Percentiles rank a stretch among this genome's conserved stretches.
These are phyloP conservation scores for Acorus gramineus DNA, from an alignment of 106 monocot genomes.

Conservation along the genomic window DNA sequence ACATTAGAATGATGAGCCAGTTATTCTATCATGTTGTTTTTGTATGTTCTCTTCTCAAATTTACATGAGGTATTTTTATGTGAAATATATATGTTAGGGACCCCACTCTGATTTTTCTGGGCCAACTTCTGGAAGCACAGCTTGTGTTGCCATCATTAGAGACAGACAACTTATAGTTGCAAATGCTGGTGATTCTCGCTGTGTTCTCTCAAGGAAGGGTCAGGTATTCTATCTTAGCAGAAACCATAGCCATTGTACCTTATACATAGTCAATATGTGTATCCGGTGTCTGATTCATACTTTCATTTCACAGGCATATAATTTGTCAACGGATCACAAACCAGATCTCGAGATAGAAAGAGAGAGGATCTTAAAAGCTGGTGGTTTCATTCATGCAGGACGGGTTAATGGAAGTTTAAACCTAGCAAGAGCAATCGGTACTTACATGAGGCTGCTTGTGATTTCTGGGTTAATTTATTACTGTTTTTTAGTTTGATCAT, in stretches of 20 bases:
- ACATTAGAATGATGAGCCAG: too few relatives aligned
- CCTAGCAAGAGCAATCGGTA: conserved; percentile 92
- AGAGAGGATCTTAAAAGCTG: too few relatives aligned
- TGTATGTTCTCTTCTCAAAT: neutral
- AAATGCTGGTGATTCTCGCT: conserved; percentile 98
- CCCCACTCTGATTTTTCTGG: conserved; percentile 91
- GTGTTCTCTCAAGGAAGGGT: conserved; percentile 94
- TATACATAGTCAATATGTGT: too few relatives aligned
- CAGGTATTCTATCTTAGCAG: conserved; percentile 30
- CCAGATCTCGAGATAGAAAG: too few relatives aligned
- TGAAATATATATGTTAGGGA: conserved; percentile 40
- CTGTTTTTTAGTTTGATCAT: too few relatives aligned
- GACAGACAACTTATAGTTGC: conserved; percentile 77
- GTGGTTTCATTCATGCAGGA: too few relatives aligned
- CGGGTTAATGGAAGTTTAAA: conserved; percentile 53
- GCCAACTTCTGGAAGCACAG: conserved; percentile 84
- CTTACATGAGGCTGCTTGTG: too few relatives aligned
- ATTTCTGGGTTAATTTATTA: too few relatives aligned
- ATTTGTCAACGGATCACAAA: too few relatives aligned
- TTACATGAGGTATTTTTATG: conserved; percentile 1
- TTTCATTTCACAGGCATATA: neutral
- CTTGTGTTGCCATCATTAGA: conserved; percentile 89
- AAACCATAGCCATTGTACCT: too few relatives aligned
- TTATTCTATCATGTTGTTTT: too few relatives aligned
- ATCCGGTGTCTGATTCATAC: too few relatives aligned